Percentiles rank a stretch among this genome's conserved stretches.
These are phyloP conservation scores for Tetragonia tetragonoides DNA, from an alignment of 148 eudicot species.

Conservation along the genomic window DNA sequence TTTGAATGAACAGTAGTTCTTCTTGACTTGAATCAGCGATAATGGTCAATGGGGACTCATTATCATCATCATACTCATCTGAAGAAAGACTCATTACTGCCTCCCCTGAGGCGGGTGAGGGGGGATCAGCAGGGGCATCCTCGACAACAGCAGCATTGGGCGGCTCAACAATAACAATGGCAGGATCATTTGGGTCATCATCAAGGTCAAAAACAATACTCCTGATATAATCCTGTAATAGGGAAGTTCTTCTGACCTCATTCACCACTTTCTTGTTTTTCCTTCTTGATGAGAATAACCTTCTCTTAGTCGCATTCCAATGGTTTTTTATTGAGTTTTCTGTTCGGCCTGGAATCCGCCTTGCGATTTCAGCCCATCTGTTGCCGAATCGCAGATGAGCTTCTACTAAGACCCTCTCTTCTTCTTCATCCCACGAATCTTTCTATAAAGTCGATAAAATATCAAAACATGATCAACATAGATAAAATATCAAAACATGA, in stretches of 20 bases:
- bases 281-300: slow-evolving; percentile 47
- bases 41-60: slow-evolving; percentile 23
- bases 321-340: slow-evolving; percentile 83
- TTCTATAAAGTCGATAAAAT: slow-evolving; percentile 31
- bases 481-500: no score
- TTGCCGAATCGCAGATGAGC: slow-evolving; percentile 60
- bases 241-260: slow-evolving; percentile 25
- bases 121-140: no score
- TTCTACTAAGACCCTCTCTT: slow-evolving; percentile 54
- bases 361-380: slow-evolving; percentile 81
- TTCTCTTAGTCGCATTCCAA: slow-evolving; percentile 86
- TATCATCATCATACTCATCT: slow-evolving; percentile 1
- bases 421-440: slow-evolving; percentile 73
- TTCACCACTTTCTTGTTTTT: slow-evolving; percentile 18
- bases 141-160: no score
- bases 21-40: slow-evolving; percentile 33
- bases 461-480: neutral
- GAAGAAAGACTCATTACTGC: neutral
- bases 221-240: slow-evolving; percentile 56
- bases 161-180: no score
- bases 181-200: no score
- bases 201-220: neutral
- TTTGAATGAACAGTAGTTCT: slow-evolving; percentile 48
- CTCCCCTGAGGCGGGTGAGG: no score
- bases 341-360: slow-evolving; percentile 56